Evolutionary conservation across 2,329 filamentous ascomycete genomes (phyloP).

Genomic region (Xylaria polymorpha): DNA sequence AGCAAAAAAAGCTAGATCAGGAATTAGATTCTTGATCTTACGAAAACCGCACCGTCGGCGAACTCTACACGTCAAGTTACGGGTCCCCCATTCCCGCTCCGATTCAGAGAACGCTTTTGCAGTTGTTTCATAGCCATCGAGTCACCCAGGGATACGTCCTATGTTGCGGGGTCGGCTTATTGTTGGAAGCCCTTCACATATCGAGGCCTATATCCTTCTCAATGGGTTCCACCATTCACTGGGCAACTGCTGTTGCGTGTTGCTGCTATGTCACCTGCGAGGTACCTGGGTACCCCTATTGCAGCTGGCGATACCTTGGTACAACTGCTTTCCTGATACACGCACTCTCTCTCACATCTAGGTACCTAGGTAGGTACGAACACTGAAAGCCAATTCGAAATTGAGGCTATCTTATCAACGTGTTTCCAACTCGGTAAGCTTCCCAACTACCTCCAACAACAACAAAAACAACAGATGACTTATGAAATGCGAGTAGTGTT

Average conservation of each 20-base stretch:
- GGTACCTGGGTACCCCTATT: neutral
- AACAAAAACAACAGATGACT: neutral
- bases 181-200: neutral
- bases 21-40: slow-evolving; percentile 27
- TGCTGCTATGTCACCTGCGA: neutral
- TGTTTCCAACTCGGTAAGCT: neutral
- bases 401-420: neutral
- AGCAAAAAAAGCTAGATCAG: slow-evolving; percentile 26
- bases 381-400: neutral
- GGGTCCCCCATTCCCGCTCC: slow-evolving; percentile 17
- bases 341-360: neutral
- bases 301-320: neutral
- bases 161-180: slow-evolving; percentile 27
- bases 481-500: neutral
- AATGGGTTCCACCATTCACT: slow-evolving; percentile 1
- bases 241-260: neutral
- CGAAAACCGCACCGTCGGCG: slow-evolving; percentile 33
- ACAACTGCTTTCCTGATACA: neutral
- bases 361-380: too few species aligned
- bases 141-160: slow-evolving; percentile 37
- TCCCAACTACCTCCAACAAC: neutral
- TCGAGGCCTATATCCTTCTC: slow-evolving; percentile 4
- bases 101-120: slow-evolving; percentile 30
- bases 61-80: slow-evolving; percentile 31
- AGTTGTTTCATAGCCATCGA: slow-evolving; percentile 32